Percentiles rank a stretch among this genome's conserved stretches.
Evolutionary conservation across 345 rosid species (phyloP).

Genomic region (Pugionium dolabratum): DNA sequence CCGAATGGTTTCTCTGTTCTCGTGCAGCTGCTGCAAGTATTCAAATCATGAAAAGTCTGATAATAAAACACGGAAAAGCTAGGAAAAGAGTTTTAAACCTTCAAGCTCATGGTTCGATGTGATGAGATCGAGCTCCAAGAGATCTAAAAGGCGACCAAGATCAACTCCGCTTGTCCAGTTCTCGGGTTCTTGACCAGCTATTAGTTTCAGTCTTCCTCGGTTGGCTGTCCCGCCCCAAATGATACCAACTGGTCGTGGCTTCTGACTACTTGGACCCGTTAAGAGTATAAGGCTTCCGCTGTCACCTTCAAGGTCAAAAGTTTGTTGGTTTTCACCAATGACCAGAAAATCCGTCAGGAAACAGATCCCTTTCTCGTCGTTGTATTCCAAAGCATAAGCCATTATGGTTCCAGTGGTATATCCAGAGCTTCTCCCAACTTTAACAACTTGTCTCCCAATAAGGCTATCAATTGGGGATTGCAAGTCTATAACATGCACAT

Average conservation of each 20-base stretch:
- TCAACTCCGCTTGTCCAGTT: constrained; percentile 88
- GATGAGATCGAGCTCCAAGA: constrained; percentile 72
- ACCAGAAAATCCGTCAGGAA: constrained; percentile 83
- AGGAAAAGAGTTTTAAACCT: constrained; percentile 37
- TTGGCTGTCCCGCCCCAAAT: constrained; percentile 91
- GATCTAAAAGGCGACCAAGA: constrained; percentile 82
- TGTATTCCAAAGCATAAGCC: constrained; percentile 84
- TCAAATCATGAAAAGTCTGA: constrained; percentile 11
- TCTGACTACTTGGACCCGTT: constrained; percentile 53
- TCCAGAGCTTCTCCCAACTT: constrained; percentile 89
- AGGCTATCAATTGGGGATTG: constrained; percentile 66
- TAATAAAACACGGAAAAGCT: not conserved
- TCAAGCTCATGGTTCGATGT: constrained; percentile 62
- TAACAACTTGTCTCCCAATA: constrained; percentile 71
- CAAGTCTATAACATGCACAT: constrained; percentile 68
- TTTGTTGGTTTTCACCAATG: constrained; percentile 74
- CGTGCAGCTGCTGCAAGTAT: constrained; percentile 51
- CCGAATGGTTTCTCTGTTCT: constrained; percentile 69
- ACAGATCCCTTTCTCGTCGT: constrained; percentile 84
- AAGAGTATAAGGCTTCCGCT: constrained; percentile 76
- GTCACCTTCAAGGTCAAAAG: constrained; percentile 84
- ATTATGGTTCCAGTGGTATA: constrained; percentile 66
- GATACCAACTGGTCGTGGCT: constrained; percentile 74
- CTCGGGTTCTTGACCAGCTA: constrained; percentile 74
- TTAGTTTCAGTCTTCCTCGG: constrained; percentile 68